Base-by-base conservation (phyloP, 2,329 filamentous ascomycete species). In the Alternaria ventricosa region DNA sequence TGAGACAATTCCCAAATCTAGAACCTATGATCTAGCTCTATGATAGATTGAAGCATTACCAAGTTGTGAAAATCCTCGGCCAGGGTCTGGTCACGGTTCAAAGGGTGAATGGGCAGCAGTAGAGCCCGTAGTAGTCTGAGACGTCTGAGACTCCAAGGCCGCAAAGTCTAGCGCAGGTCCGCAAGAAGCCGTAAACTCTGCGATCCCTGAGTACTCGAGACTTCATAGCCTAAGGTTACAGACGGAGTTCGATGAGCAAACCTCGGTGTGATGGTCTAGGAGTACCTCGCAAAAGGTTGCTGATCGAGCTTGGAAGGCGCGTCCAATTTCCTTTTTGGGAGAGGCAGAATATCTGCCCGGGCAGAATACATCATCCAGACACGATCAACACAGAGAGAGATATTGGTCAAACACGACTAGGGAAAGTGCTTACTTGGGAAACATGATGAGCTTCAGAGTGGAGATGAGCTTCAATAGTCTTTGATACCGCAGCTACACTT, bases 131-230 rank as follows among this genome's bases (percentile, higher is more conserved):
- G 30, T 33, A 41, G 43, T 56, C 41, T 45, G 50, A 49, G 50
- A 46, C 57, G 43, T 49, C 41, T 45, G 50, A 55, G 57, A 55
- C 43, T 20, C 36, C 25, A 30, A 46, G 27, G 23, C 49, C 28
- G 30, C 23, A n/a, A 56, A 23, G 28, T 47, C 28, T 56, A 41
- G 57, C 30, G 50, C 57, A 60, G 30, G 44, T 55, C 50, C 30
- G 50, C 28, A 18, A 49, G 50, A 43, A 60, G 50, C 43, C 44
- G 57, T 44, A 55, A 55, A 54, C 28, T 41, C 50, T 55, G 50
- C 44, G 27, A 33, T 15, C 43, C 51, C 30, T 47, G 50, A 5
- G 20, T 56, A 25, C 20, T 41, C 13, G 30, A 20, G 28, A 22
- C 12, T 51, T 36, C 28, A n/a, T 25, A 53, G 13, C 30, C 11